Percentiles rank a stretch among this genome's conserved stretches.
phyloP scores from a whole-genome alignment of 306 rosid genomes.

The Glycyrrhiza uralensis region DNA sequence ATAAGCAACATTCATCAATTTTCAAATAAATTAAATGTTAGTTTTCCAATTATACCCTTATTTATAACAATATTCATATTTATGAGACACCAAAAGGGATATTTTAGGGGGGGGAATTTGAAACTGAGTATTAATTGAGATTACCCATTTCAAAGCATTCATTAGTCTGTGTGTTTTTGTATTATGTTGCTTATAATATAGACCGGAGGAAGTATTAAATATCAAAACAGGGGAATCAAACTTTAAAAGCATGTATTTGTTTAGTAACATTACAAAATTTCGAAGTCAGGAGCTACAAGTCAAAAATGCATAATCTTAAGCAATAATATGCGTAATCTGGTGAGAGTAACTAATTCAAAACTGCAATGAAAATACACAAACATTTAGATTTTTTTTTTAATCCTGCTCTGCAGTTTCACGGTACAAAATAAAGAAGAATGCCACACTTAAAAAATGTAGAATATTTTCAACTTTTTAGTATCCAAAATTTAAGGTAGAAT shows the following conservation, averaged over 20 bases:
- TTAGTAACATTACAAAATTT: neutral
- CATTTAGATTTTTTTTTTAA: neutral
- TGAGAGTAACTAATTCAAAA: neutral
- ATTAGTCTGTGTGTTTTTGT: too few relatives aligned
- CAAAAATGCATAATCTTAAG: neutral
- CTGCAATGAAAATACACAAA: neutral
- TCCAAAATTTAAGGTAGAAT: neutral
- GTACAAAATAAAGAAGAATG: slow-evolving; percentile 1
- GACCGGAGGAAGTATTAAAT: neutral
- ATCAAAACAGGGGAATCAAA: slow-evolving; percentile 2
- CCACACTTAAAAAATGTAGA: neutral
- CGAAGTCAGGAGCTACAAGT: neutral
- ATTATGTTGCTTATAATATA: too few relatives aligned
- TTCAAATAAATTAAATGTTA: too few relatives aligned
- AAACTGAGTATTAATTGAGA: too few relatives aligned
- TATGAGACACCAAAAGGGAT: too few relatives aligned
- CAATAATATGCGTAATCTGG: neutral
- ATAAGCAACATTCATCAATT: too few relatives aligned
- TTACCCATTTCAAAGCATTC: too few relatives aligned
- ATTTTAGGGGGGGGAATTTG: too few relatives aligned
- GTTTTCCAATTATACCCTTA: too few relatives aligned
- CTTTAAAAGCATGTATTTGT: neutral
- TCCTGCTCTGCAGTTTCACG: neutral
- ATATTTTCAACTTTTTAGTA: neutral
- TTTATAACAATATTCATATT: too few relatives aligned